Conservation (phyloP, 202 grass and related monocot genomes). For the Zoysia matrella region DNA sequence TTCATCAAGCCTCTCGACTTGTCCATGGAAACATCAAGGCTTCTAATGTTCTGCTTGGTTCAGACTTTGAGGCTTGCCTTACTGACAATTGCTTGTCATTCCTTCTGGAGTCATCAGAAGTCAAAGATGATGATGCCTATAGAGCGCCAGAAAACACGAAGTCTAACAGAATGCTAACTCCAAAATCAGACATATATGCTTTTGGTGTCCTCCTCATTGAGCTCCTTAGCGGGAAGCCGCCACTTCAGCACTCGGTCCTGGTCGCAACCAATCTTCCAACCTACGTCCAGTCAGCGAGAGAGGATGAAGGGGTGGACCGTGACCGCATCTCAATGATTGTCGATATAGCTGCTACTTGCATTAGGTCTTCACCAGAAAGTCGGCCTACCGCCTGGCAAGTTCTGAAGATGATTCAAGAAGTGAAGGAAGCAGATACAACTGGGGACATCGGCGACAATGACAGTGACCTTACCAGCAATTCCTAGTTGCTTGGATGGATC, state of each 20-base stretch:
- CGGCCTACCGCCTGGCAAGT: slow-evolving; percentile 50
- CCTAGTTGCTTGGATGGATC: slow-evolving; percentile 50
- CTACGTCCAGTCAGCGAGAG: slow-evolving; percentile 69
- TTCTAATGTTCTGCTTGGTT: slow-evolving; percentile 11
- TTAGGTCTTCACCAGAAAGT: slow-evolving; percentile 62
- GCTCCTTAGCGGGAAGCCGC: too few relatives aligned
- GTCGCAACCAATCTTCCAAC: too few relatives aligned
- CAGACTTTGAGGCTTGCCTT: slow-evolving; percentile 93
- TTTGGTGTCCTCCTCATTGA: too few relatives aligned
- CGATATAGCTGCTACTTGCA: slow-evolving; percentile 71
- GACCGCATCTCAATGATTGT: slow-evolving; percentile 82
- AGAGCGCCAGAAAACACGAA: too few relatives aligned
- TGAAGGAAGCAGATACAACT: slow-evolving; percentile 75
- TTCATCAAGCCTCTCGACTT: slow-evolving; percentile 91
- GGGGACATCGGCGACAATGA: slow-evolving; percentile 61
- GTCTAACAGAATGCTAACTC: too few relatives aligned
- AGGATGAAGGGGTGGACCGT: slow-evolving; percentile 66
- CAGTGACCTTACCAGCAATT: slow-evolving; percentile 74
- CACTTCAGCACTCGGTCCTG: too few relatives aligned
- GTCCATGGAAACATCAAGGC: slow-evolving; percentile 95
- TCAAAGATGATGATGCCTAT: slow-evolving; percentile 48
- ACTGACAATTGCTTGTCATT: slow-evolving; percentile 89
- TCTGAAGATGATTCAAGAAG: slow-evolving; percentile 99
- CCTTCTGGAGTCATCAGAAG: slow-evolving; percentile 74
- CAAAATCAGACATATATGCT: too few relatives aligned